Conservation (phyloP, 2,329 filamentous ascomycete species). For the Dactylellina cionopaga region DNA sequence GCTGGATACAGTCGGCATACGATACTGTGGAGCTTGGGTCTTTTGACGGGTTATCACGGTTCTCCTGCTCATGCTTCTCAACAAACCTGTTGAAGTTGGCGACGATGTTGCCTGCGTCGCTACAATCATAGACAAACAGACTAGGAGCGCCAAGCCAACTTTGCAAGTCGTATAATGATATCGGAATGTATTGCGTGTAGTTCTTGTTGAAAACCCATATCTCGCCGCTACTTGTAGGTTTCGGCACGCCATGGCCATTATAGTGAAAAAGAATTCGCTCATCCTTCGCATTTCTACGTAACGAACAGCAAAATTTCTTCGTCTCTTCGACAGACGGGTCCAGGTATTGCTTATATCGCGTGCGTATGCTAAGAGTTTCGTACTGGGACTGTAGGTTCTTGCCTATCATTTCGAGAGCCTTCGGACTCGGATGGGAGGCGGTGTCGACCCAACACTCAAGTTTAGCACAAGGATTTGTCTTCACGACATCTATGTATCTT, state of each 20-base stretch:
- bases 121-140: constrained; percentile 97
- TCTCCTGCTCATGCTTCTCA: constrained; percentile 92
- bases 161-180: constrained; percentile 93
- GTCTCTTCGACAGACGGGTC: constrained; percentile 98
- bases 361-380: constrained; percentile 90
- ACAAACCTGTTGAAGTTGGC: constrained; percentile 94
- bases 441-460: constrained; percentile 98
- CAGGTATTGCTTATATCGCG: constrained; percentile 96
- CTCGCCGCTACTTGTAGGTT: constrained; percentile 93
- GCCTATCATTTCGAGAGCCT: constrained; percentile 91
- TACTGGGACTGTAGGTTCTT: constrained; percentile 97
- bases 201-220: constrained; percentile 99
- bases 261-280: constrained; percentile 98
- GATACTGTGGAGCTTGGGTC: constrained; percentile 75
- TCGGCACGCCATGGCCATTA: constrained; percentile 96
- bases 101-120: constrained; percentile 93
- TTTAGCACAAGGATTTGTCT: constrained; percentile 91
- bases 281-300: constrained; percentile 91
- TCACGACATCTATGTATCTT: constrained; percentile 66
- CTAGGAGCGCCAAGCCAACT: constrained; percentile 95
- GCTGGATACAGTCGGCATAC: constrained; percentile 87
- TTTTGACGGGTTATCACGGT: constrained; percentile 76
- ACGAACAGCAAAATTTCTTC: constrained; percentile 91
- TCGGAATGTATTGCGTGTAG: constrained; percentile 97
- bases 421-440: constrained; percentile 79